phyloP scores from a whole-genome alignment of 345 rosid genomes.

The Isatis tinctoria region DNA sequence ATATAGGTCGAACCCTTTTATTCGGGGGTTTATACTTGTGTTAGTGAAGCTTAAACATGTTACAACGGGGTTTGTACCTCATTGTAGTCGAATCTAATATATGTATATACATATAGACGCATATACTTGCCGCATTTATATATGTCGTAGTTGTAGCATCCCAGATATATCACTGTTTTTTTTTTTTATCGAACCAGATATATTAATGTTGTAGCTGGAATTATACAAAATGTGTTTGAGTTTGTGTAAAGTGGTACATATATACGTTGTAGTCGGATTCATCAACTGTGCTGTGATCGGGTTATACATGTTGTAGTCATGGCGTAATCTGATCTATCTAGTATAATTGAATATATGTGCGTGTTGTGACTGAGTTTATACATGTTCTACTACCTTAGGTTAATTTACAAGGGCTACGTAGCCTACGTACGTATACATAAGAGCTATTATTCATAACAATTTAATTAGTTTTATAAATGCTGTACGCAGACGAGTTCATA shows the following conservation, averaged over 20 bases:
- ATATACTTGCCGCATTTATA: too few relatives aligned
- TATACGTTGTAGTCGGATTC: background rate
- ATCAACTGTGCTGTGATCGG: too few relatives aligned
- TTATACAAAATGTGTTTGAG: background rate
- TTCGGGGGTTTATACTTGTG: background rate
- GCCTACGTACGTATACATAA: background rate
- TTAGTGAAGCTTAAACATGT: background rate
- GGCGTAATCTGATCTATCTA: background rate
- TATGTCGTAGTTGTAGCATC: too few relatives aligned
- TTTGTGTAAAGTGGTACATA: background rate
- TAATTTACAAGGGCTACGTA: too few relatives aligned
- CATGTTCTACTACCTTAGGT: background rate
- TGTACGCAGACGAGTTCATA: background rate
- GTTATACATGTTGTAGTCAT: background rate
- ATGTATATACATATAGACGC: too few relatives aligned
- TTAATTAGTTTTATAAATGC: too few relatives aligned
- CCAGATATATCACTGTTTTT: too few relatives aligned
- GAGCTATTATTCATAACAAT: background rate
- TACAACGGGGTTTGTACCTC: background rate
- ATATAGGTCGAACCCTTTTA: background rate
- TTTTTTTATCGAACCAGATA: too few relatives aligned
- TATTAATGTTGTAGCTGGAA: background rate
- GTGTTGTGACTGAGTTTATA: background rate
- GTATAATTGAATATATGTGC: background rate
- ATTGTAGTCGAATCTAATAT: background rate